phyloP scores from a whole-genome alignment of 805 yeast genomes.

The Candida succiphila region DNA sequence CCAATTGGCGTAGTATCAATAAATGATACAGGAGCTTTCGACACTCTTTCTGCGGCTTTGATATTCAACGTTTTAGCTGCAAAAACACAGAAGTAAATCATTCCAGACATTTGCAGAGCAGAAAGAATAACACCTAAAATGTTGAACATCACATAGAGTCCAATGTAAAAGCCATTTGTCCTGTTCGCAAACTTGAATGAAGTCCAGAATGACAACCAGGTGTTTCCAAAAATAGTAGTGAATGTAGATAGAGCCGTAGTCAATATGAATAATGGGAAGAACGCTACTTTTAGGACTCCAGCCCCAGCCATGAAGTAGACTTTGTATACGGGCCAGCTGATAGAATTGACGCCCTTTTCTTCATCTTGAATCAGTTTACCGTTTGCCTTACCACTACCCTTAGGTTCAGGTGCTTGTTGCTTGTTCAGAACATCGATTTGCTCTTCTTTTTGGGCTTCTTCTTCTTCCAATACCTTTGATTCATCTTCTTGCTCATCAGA shows the following conservation, averaged over 20 bases:
- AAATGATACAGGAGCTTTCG: constrained; percentile 66
- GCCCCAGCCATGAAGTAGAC: constrained; percentile 46
- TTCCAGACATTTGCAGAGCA: background rate
- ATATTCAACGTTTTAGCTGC: constrained; percentile 48
- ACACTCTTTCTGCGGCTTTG: constrained; percentile 41
- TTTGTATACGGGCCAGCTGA: constrained; percentile 37
- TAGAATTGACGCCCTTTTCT: constrained; percentile 35
- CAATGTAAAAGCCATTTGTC: constrained; percentile 25
- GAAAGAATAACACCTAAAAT: background rate
- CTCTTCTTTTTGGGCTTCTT: too few relatives aligned
- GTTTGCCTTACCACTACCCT: constrained; percentile 44
- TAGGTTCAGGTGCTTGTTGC: too few relatives aligned
- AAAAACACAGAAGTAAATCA: too few relatives aligned
- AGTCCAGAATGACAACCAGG: constrained; percentile 84
- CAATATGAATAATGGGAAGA: constrained; percentile 19
- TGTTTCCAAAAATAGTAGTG: constrained; percentile 48
- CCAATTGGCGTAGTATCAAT: constrained; percentile 78
- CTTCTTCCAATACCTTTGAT: constrained; percentile 10
- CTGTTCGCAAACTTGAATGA: constrained; percentile 36
- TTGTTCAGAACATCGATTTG: too few relatives aligned
- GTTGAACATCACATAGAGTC: background rate
- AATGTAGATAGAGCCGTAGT: constrained; percentile 29
- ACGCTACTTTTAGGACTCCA: constrained; percentile 29
- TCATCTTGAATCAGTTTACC: constrained; percentile 40
- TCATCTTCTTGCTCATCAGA: constrained; percentile 16